Conservation (phyloP, 768 basidiomycete species). For the Podaxis sp. region DNA sequence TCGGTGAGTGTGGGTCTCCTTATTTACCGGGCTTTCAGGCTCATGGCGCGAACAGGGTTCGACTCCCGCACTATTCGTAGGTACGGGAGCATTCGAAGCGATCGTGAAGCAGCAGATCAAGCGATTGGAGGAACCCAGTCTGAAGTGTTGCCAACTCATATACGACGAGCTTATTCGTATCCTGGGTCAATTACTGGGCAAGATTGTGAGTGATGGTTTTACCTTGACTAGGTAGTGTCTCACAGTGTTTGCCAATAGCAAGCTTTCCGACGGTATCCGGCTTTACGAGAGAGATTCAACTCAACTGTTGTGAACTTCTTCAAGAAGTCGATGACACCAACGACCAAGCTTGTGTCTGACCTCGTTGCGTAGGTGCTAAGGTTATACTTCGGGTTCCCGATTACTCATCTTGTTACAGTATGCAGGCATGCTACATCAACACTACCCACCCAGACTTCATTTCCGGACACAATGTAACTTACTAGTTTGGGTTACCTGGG, state of each 20-base stretch:
- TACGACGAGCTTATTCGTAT: slow-evolving; percentile 98
- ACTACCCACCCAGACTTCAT: slow-evolving; percentile 99
- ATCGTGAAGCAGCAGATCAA: slow-evolving; percentile 99
- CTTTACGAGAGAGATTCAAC: slow-evolving; percentile 96
- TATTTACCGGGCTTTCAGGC: neutral
- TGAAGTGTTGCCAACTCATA: slow-evolving; percentile 94
- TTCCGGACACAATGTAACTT: slow-evolving; percentile 80
- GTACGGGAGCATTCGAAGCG: slow-evolving; percentile 95
- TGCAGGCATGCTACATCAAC: slow-evolving; percentile 99
- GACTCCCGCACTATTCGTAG: slow-evolving; percentile 94
- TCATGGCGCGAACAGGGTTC: slow-evolving; percentile 64
- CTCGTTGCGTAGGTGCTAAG: slow-evolving; percentile 77
- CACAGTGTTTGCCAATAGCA: slow-evolving; percentile 49
- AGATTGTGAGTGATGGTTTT: slow-evolving; percentile 64
- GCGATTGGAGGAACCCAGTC: slow-evolving; percentile 87
- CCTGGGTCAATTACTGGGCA: slow-evolving; percentile 83
- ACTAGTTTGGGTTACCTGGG: neutral
- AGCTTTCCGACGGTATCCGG: slow-evolving; percentile 95
- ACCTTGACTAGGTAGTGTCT: neutral
- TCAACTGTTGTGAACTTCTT: slow-evolving; percentile 95
- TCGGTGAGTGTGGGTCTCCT: slow-evolving; percentile 58
- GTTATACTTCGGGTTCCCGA: neutral
- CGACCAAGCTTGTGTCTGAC: slow-evolving; percentile 91
- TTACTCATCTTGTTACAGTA: slow-evolving; percentile 42
- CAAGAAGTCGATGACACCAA: slow-evolving; percentile 91